Evolutionary conservation across 495 filamentous ascomycete species (phyloP), one percentile per base, ranked within the genome.

Genomic region (Penicillium coprophilum): DNA sequence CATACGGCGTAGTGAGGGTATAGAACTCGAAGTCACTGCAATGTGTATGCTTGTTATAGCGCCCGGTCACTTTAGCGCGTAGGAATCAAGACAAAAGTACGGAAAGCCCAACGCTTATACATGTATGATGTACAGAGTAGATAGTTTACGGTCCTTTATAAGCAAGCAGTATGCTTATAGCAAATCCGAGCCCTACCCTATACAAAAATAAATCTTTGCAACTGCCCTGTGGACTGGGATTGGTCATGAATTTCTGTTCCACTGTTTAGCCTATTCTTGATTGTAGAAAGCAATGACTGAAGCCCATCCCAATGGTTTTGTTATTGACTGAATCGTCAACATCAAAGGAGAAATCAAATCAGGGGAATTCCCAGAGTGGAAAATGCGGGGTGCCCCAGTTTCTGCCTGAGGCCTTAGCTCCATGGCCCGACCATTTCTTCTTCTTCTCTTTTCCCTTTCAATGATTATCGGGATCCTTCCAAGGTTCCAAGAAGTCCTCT

Each of bases 331-430:
- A 4, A 11, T 32, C 4, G 2, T 32, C 11, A 17, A 17, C 9
- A 44, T 24, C 20, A 21, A 44, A 24, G 20, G 10, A 44, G 2
- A 31, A 19, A 17, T 15, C 21, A 19, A 50, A 46, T 47, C 46
- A 51, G 58, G 43, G 39, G 30, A 15, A 15, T 27, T 30, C 41
- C 46, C 32, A 43, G 34, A 56, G 55, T 50, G 58, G 61, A 61
- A 44, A 65, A 58, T 48, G 66, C 62, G 67, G 62, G 58, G 64
- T 62, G 54, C 53, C 58, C 59, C 61, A 15, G 36, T 50, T 61
- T 41, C 44, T 68, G 64, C 62, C 69, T 71, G 43, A 71, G 69
- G 69, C 66, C 17, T 6, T 7, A 2, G 34, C 24, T 54, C 39
- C 49, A 39, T 51, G 50, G 54, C 52, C 59, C 51, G 43, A 46